Percentiles rank a stretch among this genome's conserved stretches.
Conservation (phyloP, 345 rosid genomes). For the Ceriops zippeliana region DNA sequence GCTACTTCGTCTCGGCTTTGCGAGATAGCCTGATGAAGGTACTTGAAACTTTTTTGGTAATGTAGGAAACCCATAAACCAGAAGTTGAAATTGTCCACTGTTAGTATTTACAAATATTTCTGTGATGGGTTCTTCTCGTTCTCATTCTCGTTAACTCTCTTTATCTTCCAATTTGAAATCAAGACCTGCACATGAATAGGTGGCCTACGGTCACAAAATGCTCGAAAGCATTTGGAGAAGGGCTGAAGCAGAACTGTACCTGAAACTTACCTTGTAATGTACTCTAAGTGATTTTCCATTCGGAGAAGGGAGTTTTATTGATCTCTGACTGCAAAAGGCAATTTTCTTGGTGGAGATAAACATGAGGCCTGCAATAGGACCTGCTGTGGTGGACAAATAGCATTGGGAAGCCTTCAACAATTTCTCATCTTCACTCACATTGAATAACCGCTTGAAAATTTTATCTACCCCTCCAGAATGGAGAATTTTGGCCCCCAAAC, state of each 20-base stretch:
- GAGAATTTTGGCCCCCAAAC: constrained; percentile 38
- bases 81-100: constrained; percentile 36
- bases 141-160: constrained; percentile 18
- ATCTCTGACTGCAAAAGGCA: constrained; percentile 38
- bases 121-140: constrained; percentile 36
- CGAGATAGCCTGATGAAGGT: constrained; percentile 33
- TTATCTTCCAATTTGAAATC: constrained; percentile 36
- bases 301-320: constrained; percentile 22
- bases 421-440: constrained; percentile 32
- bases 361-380: constrained; percentile 48
- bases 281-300: constrained; percentile 15
- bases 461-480: constrained; percentile 40
- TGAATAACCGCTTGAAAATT: constrained; percentile 39
- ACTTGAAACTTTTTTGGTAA: constrained; percentile 35
- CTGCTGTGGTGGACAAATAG: constrained; percentile 38
- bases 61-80: constrained; percentile 46
- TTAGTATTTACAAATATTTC: constrained; percentile 34
- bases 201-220: not conserved
- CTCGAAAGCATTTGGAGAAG: not conserved
- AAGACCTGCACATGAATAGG: constrained; percentile 24
- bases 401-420: constrained; percentile 50
- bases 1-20: not conserved
- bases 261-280: constrained; percentile 30
- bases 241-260: not conserved
- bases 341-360: constrained; percentile 36